A percentile compares a stretch with the other conserved stretches of the same genome.
Evolutionary conservation across 1,284 basidiomycete species (phyloP).

Genomic region (Pseudomicrostroma phylloplanum): DNA sequence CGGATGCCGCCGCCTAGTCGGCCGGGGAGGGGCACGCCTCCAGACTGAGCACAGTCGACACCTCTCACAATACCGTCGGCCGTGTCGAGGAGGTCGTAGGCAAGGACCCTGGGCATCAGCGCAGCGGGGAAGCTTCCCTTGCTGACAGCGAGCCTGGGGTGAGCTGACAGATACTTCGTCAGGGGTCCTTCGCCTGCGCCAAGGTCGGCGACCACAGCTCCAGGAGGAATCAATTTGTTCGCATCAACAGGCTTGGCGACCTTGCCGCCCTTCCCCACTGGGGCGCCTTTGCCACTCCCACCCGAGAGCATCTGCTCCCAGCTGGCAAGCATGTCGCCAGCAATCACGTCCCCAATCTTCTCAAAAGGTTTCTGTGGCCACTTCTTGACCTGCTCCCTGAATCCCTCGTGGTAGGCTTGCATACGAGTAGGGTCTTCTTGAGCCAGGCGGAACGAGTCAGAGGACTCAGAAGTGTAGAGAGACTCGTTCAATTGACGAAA

Average conservation of each 20-base stretch:
- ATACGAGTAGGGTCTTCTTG: constrained; percentile 34
- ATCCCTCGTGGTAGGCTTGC: constrained; percentile 48
- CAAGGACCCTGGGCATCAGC: constrained; percentile 62
- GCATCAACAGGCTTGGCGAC: constrained; percentile 9
- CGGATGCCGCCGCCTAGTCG: constrained; percentile 5
- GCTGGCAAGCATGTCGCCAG: neutral
- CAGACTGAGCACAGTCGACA: constrained; percentile 30
- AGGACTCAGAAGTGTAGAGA: constrained; percentile 42
- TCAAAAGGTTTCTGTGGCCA: constrained; percentile 50
- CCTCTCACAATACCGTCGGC: constrained; percentile 54
- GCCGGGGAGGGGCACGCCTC: constrained; percentile 31
- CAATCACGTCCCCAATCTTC: constrained; percentile 31
- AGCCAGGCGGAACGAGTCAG: constrained; percentile 35
- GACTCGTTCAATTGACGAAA: constrained; percentile 50
- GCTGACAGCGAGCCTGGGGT: neutral
- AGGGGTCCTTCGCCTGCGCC: constrained; percentile 92
- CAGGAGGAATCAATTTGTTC: constrained; percentile 49
- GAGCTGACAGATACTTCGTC: constrained; percentile 53
- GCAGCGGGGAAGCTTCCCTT: constrained; percentile 12
- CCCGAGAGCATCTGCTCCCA: constrained; percentile 4
- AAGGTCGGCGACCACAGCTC: constrained; percentile 77
- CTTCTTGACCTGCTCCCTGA: constrained; percentile 42
- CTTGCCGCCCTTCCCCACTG: constrained; percentile 3
- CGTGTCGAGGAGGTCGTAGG: constrained; percentile 76
- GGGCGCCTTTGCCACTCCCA: neutral